Percentiles rank a stretch among this genome's conserved stretches.
Evolutionary conservation across 2,329 filamentous ascomycete genomes (phyloP).

Genomic region (Epichloe hybrida): DNA sequence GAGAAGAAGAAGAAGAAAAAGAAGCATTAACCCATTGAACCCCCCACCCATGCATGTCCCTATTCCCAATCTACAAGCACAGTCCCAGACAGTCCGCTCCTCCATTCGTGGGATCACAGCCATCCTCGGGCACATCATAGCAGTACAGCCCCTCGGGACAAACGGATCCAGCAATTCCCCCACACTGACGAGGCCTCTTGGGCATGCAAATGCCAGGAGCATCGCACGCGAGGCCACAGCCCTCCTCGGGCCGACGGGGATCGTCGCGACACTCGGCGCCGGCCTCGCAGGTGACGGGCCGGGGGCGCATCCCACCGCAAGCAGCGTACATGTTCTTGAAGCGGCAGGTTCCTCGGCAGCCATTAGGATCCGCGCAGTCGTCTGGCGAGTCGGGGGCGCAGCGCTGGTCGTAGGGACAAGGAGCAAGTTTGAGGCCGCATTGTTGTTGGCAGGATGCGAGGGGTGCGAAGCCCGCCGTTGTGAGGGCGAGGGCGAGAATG

Average conservation of each 20-base stretch:
- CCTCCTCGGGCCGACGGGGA: constrained; percentile 13
- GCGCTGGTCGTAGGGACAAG: constrained; percentile 13
- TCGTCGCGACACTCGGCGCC: constrained; percentile 19
- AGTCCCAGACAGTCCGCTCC: constrained; percentile 19
- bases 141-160: constrained; percentile 18
- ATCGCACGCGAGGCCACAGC: constrained; percentile 24
- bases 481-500: constrained; percentile 9
- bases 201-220: constrained; percentile 20
- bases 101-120: constrained; percentile 15
- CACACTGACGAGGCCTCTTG: constrained; percentile 10
- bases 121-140: constrained; percentile 16
- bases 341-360: constrained; percentile 17
- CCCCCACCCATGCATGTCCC: not conserved
- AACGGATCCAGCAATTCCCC: constrained; percentile 14
- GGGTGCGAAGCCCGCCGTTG: constrained; percentile 10
- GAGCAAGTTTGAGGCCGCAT: constrained; percentile 18
- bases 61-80: constrained; percentile 13
- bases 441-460: constrained; percentile 2
- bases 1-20: not conserved
- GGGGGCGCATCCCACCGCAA: constrained; percentile 19
- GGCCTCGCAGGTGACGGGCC: constrained; percentile 14
- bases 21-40: not conserved
- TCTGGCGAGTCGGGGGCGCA: constrained; percentile 12
- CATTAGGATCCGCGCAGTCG: constrained; percentile 14
- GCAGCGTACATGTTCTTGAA: constrained; percentile 17